These are phyloP conservation scores for Chaetomiaceae sp. DNA, from an alignment of 2,329 filamentous ascomycete species.

Conservation along the genomic window DNA sequence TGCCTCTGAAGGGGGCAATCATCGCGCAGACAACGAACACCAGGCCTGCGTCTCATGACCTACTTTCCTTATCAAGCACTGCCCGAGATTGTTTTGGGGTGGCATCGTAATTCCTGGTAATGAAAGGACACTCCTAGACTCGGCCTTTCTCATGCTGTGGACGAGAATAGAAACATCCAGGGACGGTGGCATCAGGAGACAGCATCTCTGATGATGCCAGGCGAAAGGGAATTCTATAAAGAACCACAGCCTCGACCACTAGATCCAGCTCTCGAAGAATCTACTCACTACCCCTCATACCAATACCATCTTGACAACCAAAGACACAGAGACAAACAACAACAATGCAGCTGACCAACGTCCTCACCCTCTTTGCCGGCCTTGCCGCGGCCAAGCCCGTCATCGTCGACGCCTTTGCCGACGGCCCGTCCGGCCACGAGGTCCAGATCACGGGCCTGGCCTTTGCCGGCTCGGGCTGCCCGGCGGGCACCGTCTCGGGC, in stretches of 20 bases:
- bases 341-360: conserved; percentile 12
- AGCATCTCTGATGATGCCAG: too few species aligned
- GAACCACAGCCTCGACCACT: neutral
- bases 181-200: neutral
- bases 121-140: neutral
- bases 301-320: too few species aligned
- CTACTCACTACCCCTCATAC: too few species aligned
- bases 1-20: neutral
- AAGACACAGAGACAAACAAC: too few species aligned
- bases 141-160: neutral
- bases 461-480: conserved; percentile 29
- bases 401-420: too few species aligned
- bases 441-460: conserved; percentile 26
- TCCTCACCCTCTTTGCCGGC: conserved; percentile 16
- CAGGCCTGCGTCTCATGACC: neutral
- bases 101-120: neutral
- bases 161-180: conserved; percentile 14
- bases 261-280: too few species aligned
- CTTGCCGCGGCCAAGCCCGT: conserved; percentile 11
- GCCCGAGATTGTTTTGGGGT: neutral
- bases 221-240: conserved; percentile 1
- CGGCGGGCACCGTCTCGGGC: conserved; percentile 23
- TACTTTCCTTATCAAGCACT: neutral
- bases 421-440: conserved; percentile 25
- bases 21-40: neutral